Evolutionary conservation across 2,329 filamentous ascomycete species (phyloP).

Genomic region (Sarocladiaceae sp.): DNA sequence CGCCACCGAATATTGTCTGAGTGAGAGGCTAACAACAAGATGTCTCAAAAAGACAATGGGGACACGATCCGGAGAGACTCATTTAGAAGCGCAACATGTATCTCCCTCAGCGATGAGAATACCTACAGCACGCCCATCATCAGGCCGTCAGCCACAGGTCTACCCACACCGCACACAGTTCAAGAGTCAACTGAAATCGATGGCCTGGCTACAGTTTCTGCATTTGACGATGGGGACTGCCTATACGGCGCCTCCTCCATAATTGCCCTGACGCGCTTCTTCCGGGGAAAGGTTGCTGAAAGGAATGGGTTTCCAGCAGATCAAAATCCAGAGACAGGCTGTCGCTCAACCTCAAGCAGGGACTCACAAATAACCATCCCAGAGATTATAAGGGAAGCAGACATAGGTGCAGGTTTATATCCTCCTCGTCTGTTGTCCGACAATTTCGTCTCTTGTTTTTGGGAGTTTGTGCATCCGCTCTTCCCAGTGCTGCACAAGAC

Average conservation of each 20-base stretch:
- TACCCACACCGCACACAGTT: conserved; percentile 2
- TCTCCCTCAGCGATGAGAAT: background rate
- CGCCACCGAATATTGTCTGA: background rate
- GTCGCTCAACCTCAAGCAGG: background rate
- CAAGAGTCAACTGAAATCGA: conserved; percentile 1
- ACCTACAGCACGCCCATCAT: background rate
- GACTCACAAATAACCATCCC: background rate
- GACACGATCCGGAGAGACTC: background rate
- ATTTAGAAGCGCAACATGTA: background rate
- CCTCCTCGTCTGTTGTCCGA: background rate
- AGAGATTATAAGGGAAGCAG: background rate
- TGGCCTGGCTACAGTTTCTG: background rate
- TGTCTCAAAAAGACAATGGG: background rate
- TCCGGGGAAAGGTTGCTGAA: conserved; percentile 4
- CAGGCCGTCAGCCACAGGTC: background rate
- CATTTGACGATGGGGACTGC: conserved; percentile 2
- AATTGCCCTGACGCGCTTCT: conserved; percentile 4
- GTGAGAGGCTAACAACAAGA: too few relatives aligned
- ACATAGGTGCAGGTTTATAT: background rate
- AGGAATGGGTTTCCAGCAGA: background rate
- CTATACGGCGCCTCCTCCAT: conserved; percentile 4
- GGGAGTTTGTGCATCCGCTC: conserved; percentile 6
- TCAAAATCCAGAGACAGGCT: background rate
- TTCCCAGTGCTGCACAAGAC: conserved; percentile 2
- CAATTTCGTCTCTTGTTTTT: conserved; percentile 1